Evolutionary conservation across 176 grass and related monocot species (phyloP), one percentile per base, ranked within the genome.

Genomic region (Puccinellia tenuiflora): DNA sequence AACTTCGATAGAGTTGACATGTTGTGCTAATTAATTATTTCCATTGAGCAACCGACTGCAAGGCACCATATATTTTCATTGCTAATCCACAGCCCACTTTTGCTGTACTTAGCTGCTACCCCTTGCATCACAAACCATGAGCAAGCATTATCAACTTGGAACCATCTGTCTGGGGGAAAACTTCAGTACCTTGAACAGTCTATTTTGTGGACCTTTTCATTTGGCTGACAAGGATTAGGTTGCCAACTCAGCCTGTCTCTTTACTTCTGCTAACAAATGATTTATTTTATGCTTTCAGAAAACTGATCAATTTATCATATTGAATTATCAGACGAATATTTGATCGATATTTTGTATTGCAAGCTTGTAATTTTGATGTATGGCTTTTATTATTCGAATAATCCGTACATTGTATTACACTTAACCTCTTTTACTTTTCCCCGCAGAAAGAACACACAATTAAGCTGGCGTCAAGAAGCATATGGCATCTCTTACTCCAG

Each of bases 401-500:
- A 34, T 2, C 2, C 2, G 4, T 42, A 5, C 28, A 7, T 9
- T 66, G 7, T 68, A 30, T 50, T 16, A 9, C 5, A 53, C 29
- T 60, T 60, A 76, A 75, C 30, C 50, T 76, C 10, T 5, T 24
- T 69, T 39, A 18, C 6, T 84, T 78, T 73, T 79, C 68, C 68
- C 75, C 21, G 28, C 9, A 80, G 50, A 54, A 33, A 68, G 1
- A 48, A 31, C 25, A 62, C 28, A 3, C n/a, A 22, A 3, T 52
- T 65, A 92, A 74, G 50, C 81, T 86, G 79, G 73, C 75, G 85
- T 22, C 26, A 77, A 83, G 22, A 87, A 83, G 35, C 28, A 78
- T 73, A 99, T 99, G 97, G 97, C 97, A 75, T 96, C 91, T 79
- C 93, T 99, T 92, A 99, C 93, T 67, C 97, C 97, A 68, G 97